These are phyloP conservation scores for Penicillium herquei DNA, from an alignment of 495 filamentous ascomycete genomes.

Conservation along the genomic window DNA sequence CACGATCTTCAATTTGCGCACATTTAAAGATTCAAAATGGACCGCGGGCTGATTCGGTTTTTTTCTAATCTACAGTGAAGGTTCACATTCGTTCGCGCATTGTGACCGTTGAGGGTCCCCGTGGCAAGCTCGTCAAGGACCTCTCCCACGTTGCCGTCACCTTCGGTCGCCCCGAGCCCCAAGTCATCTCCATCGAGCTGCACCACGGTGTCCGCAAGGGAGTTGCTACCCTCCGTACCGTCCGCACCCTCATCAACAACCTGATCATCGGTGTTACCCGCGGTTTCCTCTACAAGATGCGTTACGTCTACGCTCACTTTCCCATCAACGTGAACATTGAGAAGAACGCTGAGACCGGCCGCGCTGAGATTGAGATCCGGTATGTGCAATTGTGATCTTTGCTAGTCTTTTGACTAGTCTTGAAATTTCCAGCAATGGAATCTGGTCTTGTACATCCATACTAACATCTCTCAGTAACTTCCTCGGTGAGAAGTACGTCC, in stretches of 20 bases:
- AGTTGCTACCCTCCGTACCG: constrained; percentile 94
- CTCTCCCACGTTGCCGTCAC: constrained; percentile 93
- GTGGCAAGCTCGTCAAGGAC: constrained; percentile 94
- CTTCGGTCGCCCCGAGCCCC: constrained; percentile 79
- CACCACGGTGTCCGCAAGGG: constrained; percentile 98
- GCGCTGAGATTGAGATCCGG: constrained; percentile 94
- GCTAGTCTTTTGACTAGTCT: background rate
- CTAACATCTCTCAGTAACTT: constrained; percentile 70
- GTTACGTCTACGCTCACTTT: constrained; percentile 99
- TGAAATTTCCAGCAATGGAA: background rate
- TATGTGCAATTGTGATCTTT: constrained; percentile 45
- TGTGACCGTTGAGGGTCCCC: constrained; percentile 94
- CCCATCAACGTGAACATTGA: constrained; percentile 99
- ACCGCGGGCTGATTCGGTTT: constrained; percentile 27
- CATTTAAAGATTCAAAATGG: background rate
- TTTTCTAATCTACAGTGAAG: constrained; percentile 65
- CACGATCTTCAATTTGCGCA: background rate
- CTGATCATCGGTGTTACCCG: constrained; percentile 95
- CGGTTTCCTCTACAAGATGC: constrained; percentile 99
- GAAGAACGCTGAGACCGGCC: constrained; percentile 87
- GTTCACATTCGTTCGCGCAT: constrained; percentile 91
- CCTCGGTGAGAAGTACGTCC: constrained; percentile 99
- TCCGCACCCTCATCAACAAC: constrained; percentile 97
- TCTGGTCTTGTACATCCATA: background rate
- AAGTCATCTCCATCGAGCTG: constrained; percentile 89